phyloP scores from a whole-genome alignment of 202 grass and related monocot genomes.

The Alloteropsis angusta region DNA sequence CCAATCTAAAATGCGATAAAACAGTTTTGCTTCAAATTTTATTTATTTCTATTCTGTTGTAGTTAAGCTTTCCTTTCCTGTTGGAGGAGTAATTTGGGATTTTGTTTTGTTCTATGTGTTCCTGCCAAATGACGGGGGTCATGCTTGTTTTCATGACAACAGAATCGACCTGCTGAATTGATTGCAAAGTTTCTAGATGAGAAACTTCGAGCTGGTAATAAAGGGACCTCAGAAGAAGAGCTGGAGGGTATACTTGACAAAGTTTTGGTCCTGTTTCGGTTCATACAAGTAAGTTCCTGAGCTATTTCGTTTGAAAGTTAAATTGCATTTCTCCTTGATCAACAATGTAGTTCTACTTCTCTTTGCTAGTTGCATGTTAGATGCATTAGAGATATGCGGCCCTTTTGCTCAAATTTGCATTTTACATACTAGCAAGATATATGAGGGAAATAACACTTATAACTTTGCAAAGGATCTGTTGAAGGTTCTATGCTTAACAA shows the following conservation, averaged over 20 bases:
- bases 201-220: conserved; percentile 98
- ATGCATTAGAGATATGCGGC: neutral
- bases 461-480: neutral
- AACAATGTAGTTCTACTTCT: neutral
- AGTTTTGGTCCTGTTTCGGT: conserved; percentile 98
- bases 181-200: conserved; percentile 99
- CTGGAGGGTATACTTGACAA: conserved; percentile 92
- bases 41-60: neutral
- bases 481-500: neutral
- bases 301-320: neutral
- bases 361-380: neutral
- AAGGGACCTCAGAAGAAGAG: conserved; percentile 99
- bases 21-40: neutral
- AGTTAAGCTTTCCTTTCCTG: neutral
- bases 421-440: neutral
- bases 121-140: neutral
- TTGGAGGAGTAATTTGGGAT: neutral
- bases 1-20: neutral
- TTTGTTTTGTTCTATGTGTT: conserved; percentile 5
- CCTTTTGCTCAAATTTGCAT: neutral
- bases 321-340: conserved; percentile 3
- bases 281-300: conserved; percentile 83
- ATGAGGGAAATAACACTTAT: neutral
- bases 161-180: conserved; percentile 97
- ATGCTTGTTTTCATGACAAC: conserved; percentile 34